Conservation (phyloP, 78 protist species). For the Emiliania huxleyi region DNA sequence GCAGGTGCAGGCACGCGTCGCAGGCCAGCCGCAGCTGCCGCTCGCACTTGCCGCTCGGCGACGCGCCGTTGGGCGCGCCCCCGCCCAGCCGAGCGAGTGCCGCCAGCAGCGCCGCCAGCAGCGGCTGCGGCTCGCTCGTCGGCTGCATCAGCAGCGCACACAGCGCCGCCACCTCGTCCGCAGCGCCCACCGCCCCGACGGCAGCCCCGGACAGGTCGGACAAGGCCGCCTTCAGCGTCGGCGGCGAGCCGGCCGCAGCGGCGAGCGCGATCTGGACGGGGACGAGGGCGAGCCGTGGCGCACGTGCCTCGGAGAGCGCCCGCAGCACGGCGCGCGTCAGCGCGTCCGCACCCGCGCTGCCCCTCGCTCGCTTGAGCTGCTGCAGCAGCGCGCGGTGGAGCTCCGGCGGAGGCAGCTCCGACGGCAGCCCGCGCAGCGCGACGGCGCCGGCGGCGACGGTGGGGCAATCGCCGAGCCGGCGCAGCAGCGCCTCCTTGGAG, state of each 20-base stretch:
- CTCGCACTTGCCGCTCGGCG: too few relatives aligned
- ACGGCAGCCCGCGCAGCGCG: neutral
- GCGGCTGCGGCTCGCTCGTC: neutral
- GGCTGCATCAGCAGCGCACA: neutral
- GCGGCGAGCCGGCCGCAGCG: too few relatives aligned
- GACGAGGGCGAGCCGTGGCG: neutral
- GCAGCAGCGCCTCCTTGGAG: neutral
- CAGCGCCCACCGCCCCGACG: too few relatives aligned
- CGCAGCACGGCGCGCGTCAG: neutral
- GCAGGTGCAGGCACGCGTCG: neutral
- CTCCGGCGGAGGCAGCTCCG: neutral
- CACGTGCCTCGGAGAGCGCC: neutral
- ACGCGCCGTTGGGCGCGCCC: too few relatives aligned
- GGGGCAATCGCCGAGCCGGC: neutral
- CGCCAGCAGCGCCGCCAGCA: too few relatives aligned
- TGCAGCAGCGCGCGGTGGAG: neutral
- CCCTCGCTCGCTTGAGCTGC: neutral
- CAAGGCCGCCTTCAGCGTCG: too few relatives aligned
- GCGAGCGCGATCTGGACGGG: neutral
- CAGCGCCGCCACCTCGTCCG: too few relatives aligned
- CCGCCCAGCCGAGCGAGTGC: too few relatives aligned
- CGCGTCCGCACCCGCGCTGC: neutral
- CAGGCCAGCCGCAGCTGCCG: too few relatives aligned
- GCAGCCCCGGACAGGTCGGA: too few relatives aligned
- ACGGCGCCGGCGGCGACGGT: neutral